Evolutionary conservation across 805 yeast genomes (phyloP).

Genomic region (Yarrowia hollandica): DNA sequence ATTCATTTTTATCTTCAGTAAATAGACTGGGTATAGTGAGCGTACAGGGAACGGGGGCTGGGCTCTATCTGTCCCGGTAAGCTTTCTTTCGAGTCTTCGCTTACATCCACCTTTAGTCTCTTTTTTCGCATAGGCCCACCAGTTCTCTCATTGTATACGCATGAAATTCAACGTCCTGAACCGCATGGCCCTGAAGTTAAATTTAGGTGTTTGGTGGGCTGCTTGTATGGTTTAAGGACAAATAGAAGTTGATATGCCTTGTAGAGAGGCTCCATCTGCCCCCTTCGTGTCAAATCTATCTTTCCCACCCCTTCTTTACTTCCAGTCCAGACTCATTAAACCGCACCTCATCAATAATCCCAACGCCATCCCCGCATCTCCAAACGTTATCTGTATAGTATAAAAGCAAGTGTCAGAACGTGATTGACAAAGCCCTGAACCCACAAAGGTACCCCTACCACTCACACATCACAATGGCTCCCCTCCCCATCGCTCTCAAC

Average conservation of each 20-base stretch:
- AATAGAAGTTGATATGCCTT: too few relatives aligned
- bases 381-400: conserved; percentile 1
- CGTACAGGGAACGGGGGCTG: too few relatives aligned
- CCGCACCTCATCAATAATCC: neutral
- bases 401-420: conserved; percentile 14
- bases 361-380: neutral
- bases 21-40: too few relatives aligned
- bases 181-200: neutral
- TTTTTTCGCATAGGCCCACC: neutral
- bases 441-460: neutral
- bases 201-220: neutral
- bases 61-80: too few relatives aligned
- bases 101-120: neutral
- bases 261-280: too few relatives aligned
- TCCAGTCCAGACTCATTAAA: neutral
- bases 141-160: neutral
- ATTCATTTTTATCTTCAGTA: too few relatives aligned
- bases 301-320: neutral
- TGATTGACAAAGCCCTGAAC: neutral
- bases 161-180: neutral
- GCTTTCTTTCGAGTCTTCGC: too few relatives aligned
- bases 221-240: too few relatives aligned
- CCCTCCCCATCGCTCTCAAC: conserved; percentile 15
- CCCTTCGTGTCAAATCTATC: neutral
- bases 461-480: conserved; percentile 14